Evolutionary conservation across 345 rosid species (phyloP).

Genomic region (Lumnitzera racemosa): DNA sequence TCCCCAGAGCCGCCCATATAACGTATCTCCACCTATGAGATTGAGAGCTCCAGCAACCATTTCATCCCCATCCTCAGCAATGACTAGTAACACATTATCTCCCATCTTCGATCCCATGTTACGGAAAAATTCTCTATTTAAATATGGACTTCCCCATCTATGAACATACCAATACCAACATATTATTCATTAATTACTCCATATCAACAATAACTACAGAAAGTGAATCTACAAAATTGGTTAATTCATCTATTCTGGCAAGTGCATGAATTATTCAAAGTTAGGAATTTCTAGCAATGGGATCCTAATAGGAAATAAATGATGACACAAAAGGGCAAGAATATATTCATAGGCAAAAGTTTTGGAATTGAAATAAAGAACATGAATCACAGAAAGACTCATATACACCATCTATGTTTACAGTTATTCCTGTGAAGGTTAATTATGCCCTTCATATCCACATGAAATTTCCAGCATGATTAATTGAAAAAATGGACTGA

Average conservation of each 20-base stretch:
- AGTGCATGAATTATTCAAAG: too few species aligned
- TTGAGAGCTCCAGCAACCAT: conserved; percentile 92
- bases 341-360: too few species aligned
- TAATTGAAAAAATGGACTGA: not conserved
- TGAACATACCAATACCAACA: conserved; percentile 7
- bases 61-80: conserved; percentile 83
- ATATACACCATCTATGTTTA: too few species aligned
- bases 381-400: too few species aligned
- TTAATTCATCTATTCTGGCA: too few species aligned
- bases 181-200: conserved; percentile 2
- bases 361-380: too few species aligned
- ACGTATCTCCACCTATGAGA: conserved; percentile 84
- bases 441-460: too few species aligned
- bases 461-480: too few species aligned
- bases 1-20: conserved; percentile 96
- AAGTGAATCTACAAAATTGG: not conserved
- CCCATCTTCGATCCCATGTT: conserved; percentile 72
- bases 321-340: too few species aligned
- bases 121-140: conserved; percentile 85
- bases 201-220: not conserved
- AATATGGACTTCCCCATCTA: conserved; percentile 96
- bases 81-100: conserved; percentile 65
- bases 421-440: too few species aligned
- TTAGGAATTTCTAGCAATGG: too few species aligned
- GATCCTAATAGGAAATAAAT: too few species aligned